Evolutionary conservation across 192 early-diverging fungal genomes (phyloP), one percentile per base, ranked within the genome.

Genomic region (Coemansia sp.): DNA sequence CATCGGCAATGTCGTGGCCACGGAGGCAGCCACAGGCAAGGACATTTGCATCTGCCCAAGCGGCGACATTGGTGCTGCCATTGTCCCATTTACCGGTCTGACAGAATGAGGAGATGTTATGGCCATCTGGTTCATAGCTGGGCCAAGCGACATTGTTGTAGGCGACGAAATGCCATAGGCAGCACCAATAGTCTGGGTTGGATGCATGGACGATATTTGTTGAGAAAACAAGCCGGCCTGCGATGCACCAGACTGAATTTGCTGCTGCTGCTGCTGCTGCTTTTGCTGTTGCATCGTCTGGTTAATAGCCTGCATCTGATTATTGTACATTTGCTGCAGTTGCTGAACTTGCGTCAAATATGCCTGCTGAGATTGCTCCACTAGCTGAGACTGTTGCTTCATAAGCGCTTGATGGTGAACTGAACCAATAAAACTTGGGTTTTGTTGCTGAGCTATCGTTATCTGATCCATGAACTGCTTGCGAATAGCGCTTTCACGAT

Each of bases 361-460:
- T 11, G 61, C 62, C 56, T 76, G 65, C 58, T 82, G 79, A 19
- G 62, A 55, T 26, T 75, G 74, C 58, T 82, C 73, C 19, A 76
- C 59, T 49, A 76, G 26, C 61, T 82, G 79, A 6, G 79, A 46
- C 71, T 82, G 74, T 62, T 82, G 74, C 54, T 71, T 67, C 60
- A 82, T 42, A 49, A 82, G 39, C 56, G 62, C 37, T 52, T 82
- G 79, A 52, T 77, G 67, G 61, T 69, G 49, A 2, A 61, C 59
- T 26, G 79, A 82, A 21, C 74, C 68, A 4, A 73, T 62, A 57
- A 72, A 82, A 59, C 39, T 22, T 15, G 71, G 71, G 37, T 82
- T 76, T 36, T 73, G 74, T 58, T 82, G 74, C 68, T 82, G 79
- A n/a, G 65, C 19, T 2, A 62, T 45, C 18, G 62, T 57, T 11